A percentile compares a stretch with the other conserved stretches of the same genome.
phyloP scores from a whole-genome alignment of 192 early-diverging fungal species.

The Dissophora globulifera region DNA sequence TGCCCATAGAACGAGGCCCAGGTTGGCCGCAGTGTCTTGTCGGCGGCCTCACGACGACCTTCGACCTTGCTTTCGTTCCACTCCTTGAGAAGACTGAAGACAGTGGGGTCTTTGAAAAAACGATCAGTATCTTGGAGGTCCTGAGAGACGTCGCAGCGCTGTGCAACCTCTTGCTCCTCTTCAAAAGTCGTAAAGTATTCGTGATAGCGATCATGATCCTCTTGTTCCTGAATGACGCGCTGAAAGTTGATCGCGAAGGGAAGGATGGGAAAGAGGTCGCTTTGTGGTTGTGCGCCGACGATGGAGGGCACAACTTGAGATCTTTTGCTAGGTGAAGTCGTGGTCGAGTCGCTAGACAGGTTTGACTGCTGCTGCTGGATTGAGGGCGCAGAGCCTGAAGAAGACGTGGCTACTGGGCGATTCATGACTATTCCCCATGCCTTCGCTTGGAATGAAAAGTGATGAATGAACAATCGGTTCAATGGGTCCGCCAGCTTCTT shows the following conservation, averaged over 20 bases:
- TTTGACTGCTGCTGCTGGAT: too few relatives aligned
- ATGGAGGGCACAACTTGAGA: slow-evolving; percentile 3
- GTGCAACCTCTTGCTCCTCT: slow-evolving; percentile 5
- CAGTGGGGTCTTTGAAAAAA: slow-evolving; percentile 31
- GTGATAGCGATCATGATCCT: slow-evolving; percentile 17
- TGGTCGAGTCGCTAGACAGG: too few relatives aligned
- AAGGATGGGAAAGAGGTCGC: slow-evolving; percentile 13
- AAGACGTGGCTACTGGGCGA: too few relatives aligned
- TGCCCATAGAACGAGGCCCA: slow-evolving; percentile 36
- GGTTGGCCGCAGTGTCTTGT: slow-evolving; percentile 21
- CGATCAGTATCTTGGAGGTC: slow-evolving; percentile 21
- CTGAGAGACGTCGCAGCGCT: slow-evolving; percentile 11
- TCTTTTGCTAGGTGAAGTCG: background rate
- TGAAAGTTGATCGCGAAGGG: slow-evolving; percentile 14
- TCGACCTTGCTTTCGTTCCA: slow-evolving; percentile 15
- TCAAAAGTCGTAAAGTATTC: slow-evolving; percentile 25
- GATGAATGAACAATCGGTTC: too few relatives aligned
- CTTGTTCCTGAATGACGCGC: slow-evolving; percentile 10
- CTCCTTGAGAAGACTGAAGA: slow-evolving; percentile 30
- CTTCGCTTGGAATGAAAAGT: too few relatives aligned
- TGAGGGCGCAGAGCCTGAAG: too few relatives aligned
- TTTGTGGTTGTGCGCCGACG: slow-evolving; percentile 18
- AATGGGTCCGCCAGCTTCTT: too few relatives aligned
- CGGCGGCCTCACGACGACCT: background rate
- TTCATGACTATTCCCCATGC: too few relatives aligned